Evolutionary conservation across 768 basidiomycete genomes (phyloP), one percentile per base, ranked within the genome.

Genomic region (Tylopilus felleus): DNA sequence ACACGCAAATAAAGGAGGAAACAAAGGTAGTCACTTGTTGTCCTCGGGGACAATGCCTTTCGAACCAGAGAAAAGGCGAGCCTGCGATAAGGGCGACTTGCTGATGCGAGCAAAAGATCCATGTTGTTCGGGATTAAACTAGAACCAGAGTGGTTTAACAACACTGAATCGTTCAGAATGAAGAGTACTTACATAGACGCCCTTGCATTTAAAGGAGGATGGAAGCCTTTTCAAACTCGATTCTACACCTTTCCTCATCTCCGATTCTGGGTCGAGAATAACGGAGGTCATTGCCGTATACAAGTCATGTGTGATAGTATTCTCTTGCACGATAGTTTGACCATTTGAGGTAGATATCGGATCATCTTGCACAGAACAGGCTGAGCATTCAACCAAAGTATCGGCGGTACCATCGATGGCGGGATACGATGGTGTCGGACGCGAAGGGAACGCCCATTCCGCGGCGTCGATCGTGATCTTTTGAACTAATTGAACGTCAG

Each of bases 261-360:
- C 51, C 16, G 60, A 46, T 10, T 58, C 39, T 7, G 40, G n/a
- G 13, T 13, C 8, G 8, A 49, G 29, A 43, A 49, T 25, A 22
- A 60, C 60, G 9, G 5, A 14, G 12, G 12, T 46, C 13, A 4
- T 28, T 47, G 59, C 59, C 0, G 33, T 60, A n/a, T 60, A 60
- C n/a, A 60, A 33, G 29, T 59, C 58, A 60, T 59, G 52, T 10
- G 10, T 42, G 19, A 59, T 25, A 8, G 19, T n/a, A 27, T 57
- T 52, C 5, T 28, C 47, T 17, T 38, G 19, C 14, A 27, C 13
- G 19, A 47, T 42, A 21, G 38, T 1, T 25, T 49, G 31, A 4
- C 14, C 7, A n/a, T 4, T 36, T 35, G 19, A 36, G 28, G 25
- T 13, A 16, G 12, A 14, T 1, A 6, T 12, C 14, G 17, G 10